A percentile compares a stretch with the other conserved stretches of the same genome.
Evolutionary conservation across 148 eudicot genomes (phyloP).

Genomic region (Arbutus unedo): DNA sequence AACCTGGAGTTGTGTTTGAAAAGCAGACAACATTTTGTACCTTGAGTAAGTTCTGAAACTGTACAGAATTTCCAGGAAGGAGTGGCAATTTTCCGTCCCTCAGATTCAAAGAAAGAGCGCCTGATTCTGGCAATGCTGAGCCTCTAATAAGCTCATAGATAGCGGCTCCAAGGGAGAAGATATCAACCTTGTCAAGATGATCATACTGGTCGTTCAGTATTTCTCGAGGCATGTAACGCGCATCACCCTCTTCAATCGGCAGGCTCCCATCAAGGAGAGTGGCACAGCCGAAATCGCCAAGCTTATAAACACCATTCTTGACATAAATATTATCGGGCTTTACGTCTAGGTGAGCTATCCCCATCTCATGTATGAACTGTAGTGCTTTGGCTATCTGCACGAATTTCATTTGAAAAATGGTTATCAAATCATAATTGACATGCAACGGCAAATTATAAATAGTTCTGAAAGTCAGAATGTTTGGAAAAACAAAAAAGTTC

Average conservation of each 20-base stretch:
- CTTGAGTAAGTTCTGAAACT: conserved; percentile 75
- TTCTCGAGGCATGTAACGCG: conserved; percentile 94
- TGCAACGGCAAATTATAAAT: background rate
- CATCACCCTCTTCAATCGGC: conserved; percentile 96
- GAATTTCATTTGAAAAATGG: background rate
- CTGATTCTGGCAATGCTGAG: conserved; percentile 58
- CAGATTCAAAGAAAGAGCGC: conserved; percentile 44
- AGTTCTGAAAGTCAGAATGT: background rate
- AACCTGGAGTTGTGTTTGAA: background rate
- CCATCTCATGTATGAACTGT: conserved; percentile 70
- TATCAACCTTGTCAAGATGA: conserved; percentile 90
- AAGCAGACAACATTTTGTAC: conserved; percentile 28
- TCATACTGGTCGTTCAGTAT: conserved; percentile 82
- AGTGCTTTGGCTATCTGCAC: conserved; percentile 79
- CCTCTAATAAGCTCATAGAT: conserved; percentile 78
- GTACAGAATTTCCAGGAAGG: conserved; percentile 71
- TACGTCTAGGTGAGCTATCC: conserved; percentile 87
- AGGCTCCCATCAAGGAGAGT: conserved; percentile 70
- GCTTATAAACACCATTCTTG: conserved; percentile 70
- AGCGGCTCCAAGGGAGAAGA: conserved; percentile 78
- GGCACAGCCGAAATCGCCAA: conserved; percentile 99
- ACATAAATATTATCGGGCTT: conserved; percentile 95
- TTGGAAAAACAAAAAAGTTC: background rate
- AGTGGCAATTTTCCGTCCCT: conserved; percentile 80
- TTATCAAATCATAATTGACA: background rate